These are phyloP conservation scores for Pythium myriotylum DNA, from an alignment of 352 stramenopile species.

Conservation along the genomic window DNA sequence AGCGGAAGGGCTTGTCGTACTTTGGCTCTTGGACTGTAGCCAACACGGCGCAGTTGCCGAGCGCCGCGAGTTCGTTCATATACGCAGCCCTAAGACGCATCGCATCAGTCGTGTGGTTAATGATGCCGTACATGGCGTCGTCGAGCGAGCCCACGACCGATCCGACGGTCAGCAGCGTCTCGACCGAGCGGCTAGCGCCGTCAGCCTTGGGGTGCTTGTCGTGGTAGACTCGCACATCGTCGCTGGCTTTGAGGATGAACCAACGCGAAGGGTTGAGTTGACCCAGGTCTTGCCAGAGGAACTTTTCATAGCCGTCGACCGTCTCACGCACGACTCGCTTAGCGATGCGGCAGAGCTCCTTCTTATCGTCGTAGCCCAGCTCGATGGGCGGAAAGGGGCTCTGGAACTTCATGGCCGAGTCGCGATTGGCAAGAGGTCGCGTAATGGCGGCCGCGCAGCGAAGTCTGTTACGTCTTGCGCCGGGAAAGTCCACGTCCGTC, in stretches of 20 bases:
- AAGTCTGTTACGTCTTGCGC: too few species aligned
- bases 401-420: constrained; percentile 25
- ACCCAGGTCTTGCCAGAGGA: constrained; percentile 12
- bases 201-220: constrained; percentile 1
- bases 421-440: constrained; percentile 7
- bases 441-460: constrained; percentile 2
- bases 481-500: not conserved
- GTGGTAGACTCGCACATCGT: constrained; percentile 31
- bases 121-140: constrained; percentile 28
- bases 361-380: constrained; percentile 26
- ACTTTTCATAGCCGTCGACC: constrained; percentile 18
- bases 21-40: constrained; percentile 47
- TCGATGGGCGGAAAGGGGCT: constrained; percentile 27
- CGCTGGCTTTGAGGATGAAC: constrained; percentile 14
- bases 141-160: constrained; percentile 26
- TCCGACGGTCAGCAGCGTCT: constrained; percentile 25
- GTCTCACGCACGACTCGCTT: constrained; percentile 18
- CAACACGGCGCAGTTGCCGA: constrained; percentile 49
- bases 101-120: constrained; percentile 23
- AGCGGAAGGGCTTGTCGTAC: constrained; percentile 44
- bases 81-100: constrained; percentile 31
- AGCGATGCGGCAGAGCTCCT: constrained; percentile 27
- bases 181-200: constrained; percentile 1
- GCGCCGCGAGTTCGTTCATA: constrained; percentile 34
- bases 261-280: constrained; percentile 21